These are phyloP conservation scores for Saturnispora serradocipensis DNA, from an alignment of 805 yeast species.

Conservation along the genomic window DNA sequence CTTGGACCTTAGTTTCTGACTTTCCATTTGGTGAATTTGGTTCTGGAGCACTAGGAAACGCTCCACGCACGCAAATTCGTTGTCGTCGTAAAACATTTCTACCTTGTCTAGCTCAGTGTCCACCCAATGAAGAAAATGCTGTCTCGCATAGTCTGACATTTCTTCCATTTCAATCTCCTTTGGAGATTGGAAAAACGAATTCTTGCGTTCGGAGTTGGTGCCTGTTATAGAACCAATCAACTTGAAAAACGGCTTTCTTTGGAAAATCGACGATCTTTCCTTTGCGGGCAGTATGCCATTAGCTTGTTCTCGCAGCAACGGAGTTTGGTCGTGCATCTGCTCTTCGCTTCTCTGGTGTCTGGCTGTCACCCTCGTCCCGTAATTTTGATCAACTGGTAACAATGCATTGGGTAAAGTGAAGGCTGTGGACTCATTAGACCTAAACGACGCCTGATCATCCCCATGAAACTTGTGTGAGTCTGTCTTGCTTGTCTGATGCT, in stretches of 20 bases:
- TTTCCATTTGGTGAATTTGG: constrained; percentile 56
- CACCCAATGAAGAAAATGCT: constrained; percentile 58
- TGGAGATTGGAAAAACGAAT: background rate
- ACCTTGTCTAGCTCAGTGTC: constrained; percentile 52
- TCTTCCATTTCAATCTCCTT: constrained; percentile 23
- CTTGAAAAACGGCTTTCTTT: background rate
- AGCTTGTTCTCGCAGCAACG: background rate
- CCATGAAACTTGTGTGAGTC: background rate
- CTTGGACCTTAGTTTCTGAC: constrained; percentile 33
- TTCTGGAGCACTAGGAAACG: constrained; percentile 55
- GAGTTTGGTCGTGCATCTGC: background rate
- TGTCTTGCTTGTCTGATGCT: background rate
- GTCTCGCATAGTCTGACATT: constrained; percentile 30
- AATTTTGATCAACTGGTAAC: background rate
- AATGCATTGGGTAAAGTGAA: background rate
- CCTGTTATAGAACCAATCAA: background rate
- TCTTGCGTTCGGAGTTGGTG: background rate
- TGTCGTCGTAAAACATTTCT: constrained; percentile 48
- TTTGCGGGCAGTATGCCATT: background rate
- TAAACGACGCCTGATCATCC: background rate
- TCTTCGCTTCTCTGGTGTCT: background rate
- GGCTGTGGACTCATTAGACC: background rate
- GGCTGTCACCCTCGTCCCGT: background rate
- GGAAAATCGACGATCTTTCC: background rate
- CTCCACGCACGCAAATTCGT: constrained; percentile 51